Base-by-base conservation (phyloP, 352 stramenopile species). In the Phytophthora tentaculata region DNA sequence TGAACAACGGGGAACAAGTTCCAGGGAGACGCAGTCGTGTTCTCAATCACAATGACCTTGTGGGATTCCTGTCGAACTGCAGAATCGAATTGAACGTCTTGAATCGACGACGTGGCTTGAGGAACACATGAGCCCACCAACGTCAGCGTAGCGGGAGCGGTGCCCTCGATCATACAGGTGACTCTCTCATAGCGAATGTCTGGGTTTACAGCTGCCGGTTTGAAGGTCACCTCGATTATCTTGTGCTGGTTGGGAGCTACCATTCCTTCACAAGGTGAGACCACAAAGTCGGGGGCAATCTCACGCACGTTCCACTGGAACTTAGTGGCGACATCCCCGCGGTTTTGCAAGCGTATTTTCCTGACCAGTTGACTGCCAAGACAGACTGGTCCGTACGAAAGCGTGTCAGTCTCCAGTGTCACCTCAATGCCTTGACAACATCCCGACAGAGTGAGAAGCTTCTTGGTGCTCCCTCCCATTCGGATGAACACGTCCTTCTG, bases 391-490 rank as follows among this genome's bases (percentile, higher is more conserved):
- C 95, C 95, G 44, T 98, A 98, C 1, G 88, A 86, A 9, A 98
- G 61, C 0, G 83, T 91, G 58, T 98, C 94, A 4, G 86, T 93
- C 53, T 97, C 93, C 1, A 98, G 77, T 29, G 73, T 72, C 7
- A 98, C 85, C 20, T 98, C 92, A 73, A 97, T 92, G n/a, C 94
- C 95, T 47, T 94, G 90, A 55, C 92, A 97, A 41, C 83, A 86
- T 1, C 95, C 95, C 0, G 84, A 87, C 8, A 98, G 53, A 2
- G 77, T 91, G 14, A 96, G 63, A 8, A 98, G 74, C 53, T 94
- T 93, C 50, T 81, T 87, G 10, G 63, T 80, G 28, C 72, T 89
- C 0, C 91, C 90, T 12, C 85, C 90, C 19, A 95, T 59, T 22
- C 61, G 59, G n/a, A 94, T 61, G 35, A 77, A 81, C 0, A 96